Evolutionary conservation across 2,329 filamentous ascomycete genomes (phyloP).

Genomic region (Fusarium tuaranense): DNA sequence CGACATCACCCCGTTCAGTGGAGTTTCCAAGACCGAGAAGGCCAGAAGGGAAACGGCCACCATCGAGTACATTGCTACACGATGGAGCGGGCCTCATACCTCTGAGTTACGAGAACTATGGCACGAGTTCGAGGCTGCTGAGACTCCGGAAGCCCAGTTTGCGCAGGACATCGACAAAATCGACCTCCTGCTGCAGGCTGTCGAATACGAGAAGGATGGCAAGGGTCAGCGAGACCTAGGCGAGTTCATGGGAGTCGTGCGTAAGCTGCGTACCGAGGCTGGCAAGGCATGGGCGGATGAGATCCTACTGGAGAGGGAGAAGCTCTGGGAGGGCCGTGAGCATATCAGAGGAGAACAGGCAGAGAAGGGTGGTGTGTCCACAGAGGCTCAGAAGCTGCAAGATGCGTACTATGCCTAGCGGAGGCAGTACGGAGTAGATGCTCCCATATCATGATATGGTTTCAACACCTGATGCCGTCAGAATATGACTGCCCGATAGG

Average conservation of each 20-base stretch:
- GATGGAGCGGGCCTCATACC: constrained; percentile 75
- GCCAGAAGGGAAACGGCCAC: constrained; percentile 84
- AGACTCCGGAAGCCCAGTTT: constrained; percentile 85
- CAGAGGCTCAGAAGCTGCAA: constrained; percentile 38
- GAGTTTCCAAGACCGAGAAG: constrained; percentile 90
- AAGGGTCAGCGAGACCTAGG: constrained; percentile 77
- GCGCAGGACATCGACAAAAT: constrained; percentile 99
- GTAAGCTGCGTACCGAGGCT: constrained; percentile 78
- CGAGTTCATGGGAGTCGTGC: constrained; percentile 86
- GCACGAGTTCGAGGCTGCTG: constrained; percentile 93
- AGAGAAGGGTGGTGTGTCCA: constrained; percentile 52
- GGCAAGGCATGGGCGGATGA: constrained; percentile 83
- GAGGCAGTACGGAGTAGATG: background rate
- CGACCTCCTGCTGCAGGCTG: constrained; percentile 92
- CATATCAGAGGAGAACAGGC: constrained; percentile 61
- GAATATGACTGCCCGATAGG: background rate
- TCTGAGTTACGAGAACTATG: constrained; percentile 81
- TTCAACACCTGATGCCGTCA: background rate
- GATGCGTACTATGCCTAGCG: constrained; percentile 34
- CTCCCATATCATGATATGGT: background rate
- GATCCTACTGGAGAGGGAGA: constrained; percentile 79
- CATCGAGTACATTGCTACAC: constrained; percentile 88
- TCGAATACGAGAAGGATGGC: constrained; percentile 88
- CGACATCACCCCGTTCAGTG: constrained; percentile 94
- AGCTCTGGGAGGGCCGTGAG: constrained; percentile 72